Evolutionary conservation across 1,284 basidiomycete genomes (phyloP), one percentile per base, ranked within the genome.

Genomic region (Ceratorhiza oryzae-sativae): DNA sequence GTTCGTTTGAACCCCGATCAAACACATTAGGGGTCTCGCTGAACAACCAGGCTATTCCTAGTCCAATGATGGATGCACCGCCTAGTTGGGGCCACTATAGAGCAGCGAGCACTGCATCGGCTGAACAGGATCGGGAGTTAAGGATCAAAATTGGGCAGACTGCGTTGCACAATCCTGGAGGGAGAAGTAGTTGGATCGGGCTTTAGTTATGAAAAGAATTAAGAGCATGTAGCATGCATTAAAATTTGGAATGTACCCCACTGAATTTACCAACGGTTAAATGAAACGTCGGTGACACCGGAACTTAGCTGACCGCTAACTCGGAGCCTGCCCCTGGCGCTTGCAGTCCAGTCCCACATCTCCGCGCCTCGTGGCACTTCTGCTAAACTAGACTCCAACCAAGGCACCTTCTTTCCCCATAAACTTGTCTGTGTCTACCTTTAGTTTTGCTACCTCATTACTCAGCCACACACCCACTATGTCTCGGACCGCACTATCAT

Each of bases 101-200:
- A 2, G 76, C 90, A 27, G 80, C 87, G n/a, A 89, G 90, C 75
- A 84, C 27, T 18, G 39, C 12, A 15, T 49, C 46, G 4, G 45
- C 2, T 12, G 45, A 80, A 3, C 78, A 85, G 41, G 85, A 12
- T 74, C 41, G n/a, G 62, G 72, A 45, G 78, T 76, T 39, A 75
- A 78, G 85, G 61, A 79, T 98, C 74, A 98, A 98, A 81, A 95
- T 98, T 77, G 94, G 94, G 2, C 94, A 97, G 82, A 95, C 94
- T 23, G 86, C 87, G 73, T 81, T 98, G 79, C 95, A 97, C 78
- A 98, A 98, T 80, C 88, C 94, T 0, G 88, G 88, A 0, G 97
- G 97, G 0, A 84, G 91, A 51, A 93, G 93, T 78, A 96, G 92
- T 76, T 98, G 92, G 92, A 95, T 98, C 76, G 94, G 94, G 13